These are phyloP conservation scores for Elongisporangium senticosum DNA, from an alignment of 352 stramenopile species.

Conservation along the genomic window DNA sequence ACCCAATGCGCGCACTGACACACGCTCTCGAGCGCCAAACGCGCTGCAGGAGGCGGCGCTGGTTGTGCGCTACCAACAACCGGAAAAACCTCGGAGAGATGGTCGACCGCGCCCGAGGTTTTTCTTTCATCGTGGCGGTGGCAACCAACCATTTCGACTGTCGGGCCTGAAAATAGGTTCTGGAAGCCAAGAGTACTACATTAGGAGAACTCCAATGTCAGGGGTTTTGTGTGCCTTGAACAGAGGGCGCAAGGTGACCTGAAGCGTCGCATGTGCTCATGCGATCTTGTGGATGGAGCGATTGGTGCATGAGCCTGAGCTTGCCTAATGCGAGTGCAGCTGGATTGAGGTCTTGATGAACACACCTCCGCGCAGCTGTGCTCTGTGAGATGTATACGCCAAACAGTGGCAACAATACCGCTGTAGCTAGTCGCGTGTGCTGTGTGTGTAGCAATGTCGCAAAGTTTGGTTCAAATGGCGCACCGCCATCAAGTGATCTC, in stretches of 20 bases:
- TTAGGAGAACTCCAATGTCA: background rate
- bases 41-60: conserved; percentile 13
- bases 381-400: no score
- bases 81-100: conserved; percentile 9
- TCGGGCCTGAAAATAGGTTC: background rate
- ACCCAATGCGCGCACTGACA: background rate
- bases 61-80: conserved; percentile 16
- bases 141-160: background rate
- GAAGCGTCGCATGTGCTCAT: background rate
- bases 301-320: no score
- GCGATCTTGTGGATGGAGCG: background rate
- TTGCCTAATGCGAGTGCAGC: no score
- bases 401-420: no score
- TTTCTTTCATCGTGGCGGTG: background rate
- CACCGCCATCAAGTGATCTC: no score
- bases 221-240: background rate
- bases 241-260: background rate
- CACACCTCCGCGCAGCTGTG: no score
- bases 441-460: no score
- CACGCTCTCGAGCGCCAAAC: conserved; percentile 7
- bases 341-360: no score
- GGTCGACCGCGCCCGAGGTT: background rate
- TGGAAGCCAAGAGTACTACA: background rate
- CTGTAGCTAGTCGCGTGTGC: no score
- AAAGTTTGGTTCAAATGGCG: no score